Conservation (phyloP, 2,329 filamentous ascomycete species). For the Lachnellula occidentalis region DNA sequence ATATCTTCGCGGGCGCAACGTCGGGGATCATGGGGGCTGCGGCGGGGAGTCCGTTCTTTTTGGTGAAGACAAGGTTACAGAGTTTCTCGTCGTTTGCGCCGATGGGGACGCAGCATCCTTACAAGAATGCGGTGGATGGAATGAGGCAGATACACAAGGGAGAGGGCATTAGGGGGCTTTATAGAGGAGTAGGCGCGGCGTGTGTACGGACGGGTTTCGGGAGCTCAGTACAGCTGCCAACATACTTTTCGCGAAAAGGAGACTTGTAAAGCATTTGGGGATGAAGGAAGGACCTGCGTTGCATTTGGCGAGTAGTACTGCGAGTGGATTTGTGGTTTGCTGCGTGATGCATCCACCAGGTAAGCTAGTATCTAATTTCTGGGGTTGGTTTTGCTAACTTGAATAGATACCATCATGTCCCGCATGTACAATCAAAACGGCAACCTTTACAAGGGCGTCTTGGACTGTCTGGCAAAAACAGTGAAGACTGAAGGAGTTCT, state of each 20-base stretch:
- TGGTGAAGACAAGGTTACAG: slow-evolving; percentile 94
- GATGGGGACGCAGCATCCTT: slow-evolving; percentile 94
- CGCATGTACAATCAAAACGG: slow-evolving; percentile 98
- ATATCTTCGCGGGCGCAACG: slow-evolving; percentile 85
- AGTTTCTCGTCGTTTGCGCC: slow-evolving; percentile 89
- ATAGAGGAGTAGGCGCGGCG: slow-evolving; percentile 84
- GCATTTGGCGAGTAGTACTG: slow-evolving; percentile 82
- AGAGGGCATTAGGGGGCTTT: slow-evolving; percentile 78
- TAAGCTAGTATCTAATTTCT: slow-evolving; percentile 36
- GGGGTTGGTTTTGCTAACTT: slow-evolving; percentile 9
- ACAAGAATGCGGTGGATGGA: slow-evolving; percentile 80
- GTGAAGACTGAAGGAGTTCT: slow-evolving; percentile 84
- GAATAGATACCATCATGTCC: slow-evolving; percentile 88
- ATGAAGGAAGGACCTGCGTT: slow-evolving; percentile 88
- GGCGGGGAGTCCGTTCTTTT: slow-evolving; percentile 93
- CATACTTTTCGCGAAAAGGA: slow-evolving; percentile 96
- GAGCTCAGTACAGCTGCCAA: slow-evolving; percentile 91
- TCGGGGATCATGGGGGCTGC: slow-evolving; percentile 89
- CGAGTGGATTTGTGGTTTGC: slow-evolving; percentile 93
- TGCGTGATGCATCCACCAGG: slow-evolving; percentile 96
- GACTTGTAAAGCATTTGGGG: slow-evolving; percentile 72
- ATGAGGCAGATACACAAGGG: slow-evolving; percentile 68
- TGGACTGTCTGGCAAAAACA: slow-evolving; percentile 89
- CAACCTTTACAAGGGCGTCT: slow-evolving; percentile 88
- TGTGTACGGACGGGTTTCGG: slow-evolving; percentile 97